Evolutionary conservation across 768 basidiomycete species (phyloP), one percentile per base, ranked within the genome.

Genomic region (Trametes cinnabarina): DNA sequence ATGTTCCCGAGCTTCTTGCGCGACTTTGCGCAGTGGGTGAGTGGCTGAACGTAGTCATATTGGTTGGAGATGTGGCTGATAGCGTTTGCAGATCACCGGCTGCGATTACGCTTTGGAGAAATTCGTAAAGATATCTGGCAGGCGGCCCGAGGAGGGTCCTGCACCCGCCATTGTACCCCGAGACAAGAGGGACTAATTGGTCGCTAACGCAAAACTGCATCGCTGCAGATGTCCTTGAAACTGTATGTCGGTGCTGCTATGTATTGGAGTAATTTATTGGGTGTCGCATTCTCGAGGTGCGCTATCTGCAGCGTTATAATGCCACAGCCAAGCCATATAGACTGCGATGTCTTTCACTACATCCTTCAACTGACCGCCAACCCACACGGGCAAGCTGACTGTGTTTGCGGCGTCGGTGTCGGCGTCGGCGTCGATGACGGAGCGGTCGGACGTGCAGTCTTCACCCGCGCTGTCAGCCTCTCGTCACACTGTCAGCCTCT

Each of bases 11-110:
- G 86, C 67, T 93, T 85, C 70, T 49, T 85, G 48, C 76, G 86
- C 55, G 94, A 95, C 72, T 73, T 92, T 40, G 74, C 76, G 8
- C 88, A 92, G 75, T 88, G 86, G 85, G 91, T 92, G 65, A 62
- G 73, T 64, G 2, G 10, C 19, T 28, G 14, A 5, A 19, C 34
- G 15, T 42, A 8, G 23, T 22, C 9, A 20, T 17, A 3, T 50
- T 26, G 28, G 3, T 50, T 26, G 28, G 28, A 1, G 12, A 25
- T 64, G 76, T 66, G 28, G 28, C 35, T 47, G 22, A 26, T 17
- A 25, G 17, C 5, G 37, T 19, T 57, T 17, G 20, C 62, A 93
- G 92, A 51, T 85, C 23, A 74, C 88, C 6, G 72, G 79, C 44
- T 89, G 91, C 23, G 88, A 93, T 72, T 79, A 82, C 66, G 76